phyloP scores from a whole-genome alignment of 2,329 filamentous ascomycete genomes.

The Aspergillus chevalieri region DNA sequence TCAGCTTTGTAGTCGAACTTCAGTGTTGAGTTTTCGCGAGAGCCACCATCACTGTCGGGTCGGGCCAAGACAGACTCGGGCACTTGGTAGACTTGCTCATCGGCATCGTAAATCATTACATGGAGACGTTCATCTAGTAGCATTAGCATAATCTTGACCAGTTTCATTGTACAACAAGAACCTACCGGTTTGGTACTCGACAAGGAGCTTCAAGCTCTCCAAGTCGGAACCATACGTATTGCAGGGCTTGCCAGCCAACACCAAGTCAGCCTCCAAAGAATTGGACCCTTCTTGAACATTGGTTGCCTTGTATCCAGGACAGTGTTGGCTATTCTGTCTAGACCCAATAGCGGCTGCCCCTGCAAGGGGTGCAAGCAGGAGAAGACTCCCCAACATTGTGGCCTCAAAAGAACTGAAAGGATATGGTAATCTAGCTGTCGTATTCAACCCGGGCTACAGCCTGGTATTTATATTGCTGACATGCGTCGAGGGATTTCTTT shows the following conservation, averaged over 20 bases:
- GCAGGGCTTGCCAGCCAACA: conserved; percentile 60
- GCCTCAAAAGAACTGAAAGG: background rate
- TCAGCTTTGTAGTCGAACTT: conserved; percentile 47
- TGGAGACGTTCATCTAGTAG: conserved; percentile 59
- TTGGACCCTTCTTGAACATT: conserved; percentile 27
- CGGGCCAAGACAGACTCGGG: conserved; percentile 63
- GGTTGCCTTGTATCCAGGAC: conserved; percentile 34
- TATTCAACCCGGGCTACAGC: background rate
- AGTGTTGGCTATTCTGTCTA: conserved; percentile 13
- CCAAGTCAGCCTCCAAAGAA: conserved; percentile 63
- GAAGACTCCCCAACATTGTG: conserved; percentile 21
- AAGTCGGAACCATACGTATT: conserved; percentile 56
- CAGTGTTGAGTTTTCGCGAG: conserved; percentile 39
- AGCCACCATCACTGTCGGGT: conserved; percentile 41
- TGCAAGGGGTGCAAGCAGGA: conserved; percentile 23
- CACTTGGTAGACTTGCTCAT: conserved; percentile 67
- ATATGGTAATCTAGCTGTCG: background rate
- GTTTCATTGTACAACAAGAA: background rate
- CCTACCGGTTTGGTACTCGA: conserved; percentile 57
- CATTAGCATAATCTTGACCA: background rate
- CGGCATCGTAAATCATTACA: conserved; percentile 66
- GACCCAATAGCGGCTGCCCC: conserved; percentile 21
- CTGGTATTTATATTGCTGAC: background rate
- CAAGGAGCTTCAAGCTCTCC: conserved; percentile 50
- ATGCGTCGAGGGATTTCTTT: background rate